Evolutionary conservation across 225 moss, liverwort and hornwort genomes (phyloP), one percentile per base, ranked within the genome.

Genomic region (Sphagnum contortum): DNA sequence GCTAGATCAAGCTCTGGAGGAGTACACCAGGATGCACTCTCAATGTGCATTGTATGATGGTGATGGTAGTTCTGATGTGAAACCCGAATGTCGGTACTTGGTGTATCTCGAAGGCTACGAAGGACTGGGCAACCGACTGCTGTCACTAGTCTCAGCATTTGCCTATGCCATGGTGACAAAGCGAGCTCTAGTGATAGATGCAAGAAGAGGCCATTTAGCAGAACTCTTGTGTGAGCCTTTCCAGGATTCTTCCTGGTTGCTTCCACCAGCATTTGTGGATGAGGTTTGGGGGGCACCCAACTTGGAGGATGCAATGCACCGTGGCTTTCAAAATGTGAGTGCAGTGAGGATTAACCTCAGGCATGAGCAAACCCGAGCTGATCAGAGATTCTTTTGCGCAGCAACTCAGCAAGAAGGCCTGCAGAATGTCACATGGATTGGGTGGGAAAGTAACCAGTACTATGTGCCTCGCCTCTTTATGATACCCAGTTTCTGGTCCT

Each of bases 391-490:
- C 48, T 83, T 83, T 73, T 75, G 82, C 61, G 2, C 59, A 2
- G 70, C 70, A 14, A 64, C 64, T 5, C 79, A 83, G 44, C n/a
- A 69, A 11, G 60, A 63, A 0, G 53, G 12, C 47, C 64, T 83
- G 12, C 49, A 8, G 47, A 54, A 63, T 46, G 73, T 83, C 59
- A 58, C 56, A 29, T 71, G 72, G 70, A 49, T 83, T 14, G 68
- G 57, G 1, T 82, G 81, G 81, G n/a, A 47, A 9, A 83, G 82
- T 55, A 83, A 83, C 56, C 82, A 79, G 64, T 83, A 83, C 8
- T 73, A 68, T 44, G 63, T 80, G 7, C 64, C 80, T 45, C 70
- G 80, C 2, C 54, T 80, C 12, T 68, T 68, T 63, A 71, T 61
- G 48, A 67, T 80, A 12, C 66, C 72, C 3, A 12, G 66, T 6